phyloP scores from a whole-genome alignment of 75 land plant species.

The Cunninghamia lanceolata region DNA sequence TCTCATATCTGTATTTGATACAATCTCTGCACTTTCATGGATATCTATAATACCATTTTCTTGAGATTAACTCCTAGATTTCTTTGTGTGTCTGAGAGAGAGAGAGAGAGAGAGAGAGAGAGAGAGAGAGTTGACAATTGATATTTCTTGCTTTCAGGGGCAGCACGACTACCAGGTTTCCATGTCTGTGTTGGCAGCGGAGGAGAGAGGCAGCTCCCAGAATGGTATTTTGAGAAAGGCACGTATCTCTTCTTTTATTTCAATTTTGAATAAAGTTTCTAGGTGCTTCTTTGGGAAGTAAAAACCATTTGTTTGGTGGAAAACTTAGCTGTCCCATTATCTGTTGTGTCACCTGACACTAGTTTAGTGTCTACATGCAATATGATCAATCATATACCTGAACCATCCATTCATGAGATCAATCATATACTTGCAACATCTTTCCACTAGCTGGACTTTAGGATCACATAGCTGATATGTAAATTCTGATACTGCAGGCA shows the following conservation, averaged over 20 bases:
- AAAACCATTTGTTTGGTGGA: background rate
- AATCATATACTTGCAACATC: background rate
- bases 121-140: background rate
- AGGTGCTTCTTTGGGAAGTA: background rate
- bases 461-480: background rate
- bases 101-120: too few species aligned
- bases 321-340: background rate
- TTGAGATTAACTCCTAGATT: background rate
- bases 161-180: slow-evolving; percentile 99
- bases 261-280: background rate
- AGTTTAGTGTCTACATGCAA: background rate
- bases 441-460: background rate
- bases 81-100: background rate
- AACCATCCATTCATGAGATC: background rate
- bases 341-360: background rate
- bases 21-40: background rate
- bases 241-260: background rate
- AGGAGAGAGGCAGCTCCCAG: slow-evolving; percentile 84
- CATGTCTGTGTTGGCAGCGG: slow-evolving; percentile 96
- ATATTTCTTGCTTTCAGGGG: slow-evolving; percentile 29
- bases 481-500: slow-evolving; percentile 47
- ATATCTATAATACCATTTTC: background rate
- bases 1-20: background rate
- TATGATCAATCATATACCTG: background rate
- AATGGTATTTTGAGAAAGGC: slow-evolving; percentile 96